Percentiles rank a stretch among this genome's conserved stretches.
Conservation (phyloP, 2,329 filamentous ascomycete species). For the Teratosphaeria nubilosa region DNA sequence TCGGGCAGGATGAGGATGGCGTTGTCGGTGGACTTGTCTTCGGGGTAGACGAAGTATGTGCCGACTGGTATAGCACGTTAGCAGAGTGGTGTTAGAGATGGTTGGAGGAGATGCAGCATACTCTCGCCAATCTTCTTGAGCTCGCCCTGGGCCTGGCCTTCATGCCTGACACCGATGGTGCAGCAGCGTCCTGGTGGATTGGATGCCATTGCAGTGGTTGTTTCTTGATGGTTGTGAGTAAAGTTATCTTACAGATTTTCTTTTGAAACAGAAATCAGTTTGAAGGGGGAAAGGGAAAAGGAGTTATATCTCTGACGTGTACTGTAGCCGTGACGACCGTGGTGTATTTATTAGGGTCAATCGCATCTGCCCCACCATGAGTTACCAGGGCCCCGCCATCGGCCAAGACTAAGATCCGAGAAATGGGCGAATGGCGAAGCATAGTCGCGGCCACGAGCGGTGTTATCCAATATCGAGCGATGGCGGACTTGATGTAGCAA, state of each 20-base stretch:
- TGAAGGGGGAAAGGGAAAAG: background rate
- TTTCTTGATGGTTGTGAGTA: background rate
- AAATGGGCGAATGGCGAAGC: no score
- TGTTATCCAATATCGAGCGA: no score
- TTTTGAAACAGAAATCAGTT: background rate
- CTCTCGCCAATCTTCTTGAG: conserved; percentile 25
- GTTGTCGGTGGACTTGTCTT: conserved; percentile 42
- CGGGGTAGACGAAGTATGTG: conserved; percentile 47
- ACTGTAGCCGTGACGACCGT: background rate
- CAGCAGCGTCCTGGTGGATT: conserved; percentile 27
- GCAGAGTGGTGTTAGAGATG: background rate
- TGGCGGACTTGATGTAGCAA: no score
- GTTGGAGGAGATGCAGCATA: conserved; percentile 6
- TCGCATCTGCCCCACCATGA: no score
- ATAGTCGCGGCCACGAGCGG: no score
- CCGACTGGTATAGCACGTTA: conserved; percentile 31
- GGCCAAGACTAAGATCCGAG: no score
- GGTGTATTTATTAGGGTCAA: no score
- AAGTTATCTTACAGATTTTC: background rate
- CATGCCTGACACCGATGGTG: conserved; percentile 29
- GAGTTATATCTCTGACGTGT: background rate
- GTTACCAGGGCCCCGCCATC: no score
- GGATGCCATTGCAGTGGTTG: conserved; percentile 22
- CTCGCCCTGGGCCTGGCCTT: conserved; percentile 25
- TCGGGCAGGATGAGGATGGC: conserved; percentile 50